Evolutionary conservation across 1,284 basidiomycete genomes (phyloP), one percentile per base, ranked within the genome.

Genomic region (Ceratobasidium sp.): DNA sequence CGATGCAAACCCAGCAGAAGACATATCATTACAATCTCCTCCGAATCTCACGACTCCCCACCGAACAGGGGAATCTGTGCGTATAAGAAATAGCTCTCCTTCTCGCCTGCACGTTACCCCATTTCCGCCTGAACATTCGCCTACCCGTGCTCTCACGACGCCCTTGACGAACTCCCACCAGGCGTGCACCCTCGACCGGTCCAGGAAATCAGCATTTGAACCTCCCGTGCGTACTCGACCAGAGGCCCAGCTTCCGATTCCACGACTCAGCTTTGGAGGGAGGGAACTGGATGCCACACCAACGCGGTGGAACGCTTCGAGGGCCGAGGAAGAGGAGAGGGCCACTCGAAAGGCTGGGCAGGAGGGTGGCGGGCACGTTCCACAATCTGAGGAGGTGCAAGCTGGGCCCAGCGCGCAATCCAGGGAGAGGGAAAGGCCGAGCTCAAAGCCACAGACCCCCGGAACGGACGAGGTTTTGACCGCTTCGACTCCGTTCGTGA

Each of bases 401-500:
- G 38, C 38, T 38, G 38, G 8, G 38, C 8, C 38, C 38, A 38
- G 38, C 38, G 38, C 38, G 38, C 38, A 38, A 38, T 38, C 38
- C 38, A 38, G 57, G 12, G 57, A 60, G 10, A 60, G 23, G 23
- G 57, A 60, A 12, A 20, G 23, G 27, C 20, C 23, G 3, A 16
- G 30, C 33, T 33, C 57, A 3, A 60, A 60, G 57, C 33, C 57
- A 23, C 33, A 16, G 33, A 60, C 57, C 14, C 57, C 57, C 18
- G 70, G 46, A 52, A 44, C 44, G 8, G 23, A 64, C n/a, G 70
- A 74, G 16, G 70, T 74, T 18, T 64, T 74, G 46, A 62, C 70
- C 35, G 41, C 57, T 57, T 74, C 70, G 23, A 74, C 70, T 5
- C 57, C 70, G 10, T 74, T 74, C 35, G 59, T 74, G 16, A 74